Percentiles rank a stretch among this genome's conserved stretches.
Evolutionary conservation across 2,329 filamentous ascomycete genomes (phyloP).

Genomic region (Fusarium buxicola): DNA sequence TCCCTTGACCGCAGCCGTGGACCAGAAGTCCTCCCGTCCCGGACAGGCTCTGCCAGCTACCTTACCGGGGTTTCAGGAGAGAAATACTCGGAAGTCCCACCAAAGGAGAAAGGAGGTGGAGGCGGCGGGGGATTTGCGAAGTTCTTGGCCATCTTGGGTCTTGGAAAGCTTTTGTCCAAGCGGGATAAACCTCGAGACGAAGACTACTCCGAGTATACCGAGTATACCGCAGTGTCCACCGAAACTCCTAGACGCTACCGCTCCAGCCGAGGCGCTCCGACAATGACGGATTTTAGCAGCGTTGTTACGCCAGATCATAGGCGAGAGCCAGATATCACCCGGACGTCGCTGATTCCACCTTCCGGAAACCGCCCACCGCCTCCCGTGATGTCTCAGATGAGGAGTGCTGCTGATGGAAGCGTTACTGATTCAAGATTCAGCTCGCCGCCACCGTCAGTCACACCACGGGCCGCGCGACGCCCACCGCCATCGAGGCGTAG

Average conservation of each 20-base stretch:
- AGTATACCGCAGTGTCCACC: conserved; percentile 71
- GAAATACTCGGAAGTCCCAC: conserved; percentile 67
- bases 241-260: conserved; percentile 67
- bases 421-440: conserved; percentile 54
- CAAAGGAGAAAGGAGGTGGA: conserved; percentile 45
- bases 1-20: conserved; percentile 53
- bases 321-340: conserved; percentile 44
- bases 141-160: conserved; percentile 68
- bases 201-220: conserved; percentile 73
- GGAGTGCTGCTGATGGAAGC: conserved; percentile 61
- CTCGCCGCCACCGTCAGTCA: conserved; percentile 55
- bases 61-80: conserved; percentile 61
- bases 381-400: conserved; percentile 56
- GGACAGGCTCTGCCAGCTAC: conserved; percentile 67
- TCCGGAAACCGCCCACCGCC: conserved; percentile 55
- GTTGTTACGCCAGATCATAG: conserved; percentile 49
- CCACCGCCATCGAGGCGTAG: conserved; percentile 58
- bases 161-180: conserved; percentile 68
- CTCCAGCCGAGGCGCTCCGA: conserved; percentile 54
- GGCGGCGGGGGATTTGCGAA: conserved; percentile 69
- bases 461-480: conserved; percentile 61
- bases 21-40: conserved; percentile 65
- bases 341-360: conserved; percentile 60
- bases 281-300: conserved; percentile 51
- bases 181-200: conserved; percentile 65